phyloP scores from a whole-genome alignment of 106 monocot species.

The Ottelia alismoides region DNA sequence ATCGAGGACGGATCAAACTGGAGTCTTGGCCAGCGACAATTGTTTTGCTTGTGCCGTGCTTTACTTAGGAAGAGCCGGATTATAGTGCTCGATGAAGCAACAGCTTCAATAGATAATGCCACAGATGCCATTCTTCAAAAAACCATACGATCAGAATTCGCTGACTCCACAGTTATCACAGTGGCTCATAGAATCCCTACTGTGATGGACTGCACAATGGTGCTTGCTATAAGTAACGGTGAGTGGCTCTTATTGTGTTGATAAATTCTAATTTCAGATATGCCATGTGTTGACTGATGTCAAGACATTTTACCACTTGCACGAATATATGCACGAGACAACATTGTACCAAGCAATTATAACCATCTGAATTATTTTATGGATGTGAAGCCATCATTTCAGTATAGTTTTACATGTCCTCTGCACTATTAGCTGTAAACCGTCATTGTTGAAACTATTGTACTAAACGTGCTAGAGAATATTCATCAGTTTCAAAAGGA shows the following conservation, averaged over 20 bases:
- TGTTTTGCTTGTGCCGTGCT: constrained; percentile 89
- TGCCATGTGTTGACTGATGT: no score
- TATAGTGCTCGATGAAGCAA: constrained; percentile 90
- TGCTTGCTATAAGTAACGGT: constrained; percentile 92
- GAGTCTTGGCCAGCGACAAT: constrained; percentile 91
- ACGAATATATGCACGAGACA: no score
- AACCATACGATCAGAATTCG: constrained; percentile 76
- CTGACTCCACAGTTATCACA: constrained; percentile 76
- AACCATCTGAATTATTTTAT: no score
- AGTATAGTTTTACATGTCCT: no score
- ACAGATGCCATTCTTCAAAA: constrained; percentile 86
- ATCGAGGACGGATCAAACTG: constrained; percentile 92
- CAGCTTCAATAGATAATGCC: constrained; percentile 90
- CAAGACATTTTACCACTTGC: no score
- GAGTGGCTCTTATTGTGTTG: constrained; percentile 11
- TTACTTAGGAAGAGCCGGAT: constrained; percentile 64
- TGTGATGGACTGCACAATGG: constrained; percentile 87
- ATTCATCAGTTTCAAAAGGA: no score
- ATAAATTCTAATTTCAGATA: no score
- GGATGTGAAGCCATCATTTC: no score
- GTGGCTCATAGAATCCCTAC: constrained; percentile 96
- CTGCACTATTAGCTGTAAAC: no score
- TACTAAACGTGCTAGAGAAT: no score
- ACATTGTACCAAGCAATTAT: no score
- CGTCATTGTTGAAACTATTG: no score